Evolutionary conservation across 805 yeast genomes (phyloP).

Genomic region (Zygosaccharomyces siamensis): DNA sequence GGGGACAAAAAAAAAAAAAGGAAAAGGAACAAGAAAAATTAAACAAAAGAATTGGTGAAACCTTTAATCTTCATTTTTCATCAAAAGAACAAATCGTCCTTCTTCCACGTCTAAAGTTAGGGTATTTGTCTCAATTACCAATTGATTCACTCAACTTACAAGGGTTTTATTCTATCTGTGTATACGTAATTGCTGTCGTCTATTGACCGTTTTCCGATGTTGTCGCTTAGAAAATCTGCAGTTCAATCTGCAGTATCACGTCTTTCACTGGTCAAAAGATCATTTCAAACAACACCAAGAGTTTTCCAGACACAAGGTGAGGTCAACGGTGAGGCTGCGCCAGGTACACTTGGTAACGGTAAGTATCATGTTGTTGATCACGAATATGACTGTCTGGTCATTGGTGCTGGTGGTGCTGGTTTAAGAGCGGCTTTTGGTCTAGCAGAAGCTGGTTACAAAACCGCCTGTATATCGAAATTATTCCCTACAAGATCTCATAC

Average conservation of each 20-base stretch:
- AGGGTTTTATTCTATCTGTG: background rate
- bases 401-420: slow-evolving; percentile 99
- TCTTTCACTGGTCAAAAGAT: slow-evolving; percentile 7
- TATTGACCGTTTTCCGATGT: slow-evolving; percentile 1
- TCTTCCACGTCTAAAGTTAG: background rate
- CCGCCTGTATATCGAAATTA: slow-evolving; percentile 94
- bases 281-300: slow-evolving; percentile 7
- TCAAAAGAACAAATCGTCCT: background rate
- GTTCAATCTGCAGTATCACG: slow-evolving; percentile 7
- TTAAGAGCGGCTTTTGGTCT: slow-evolving; percentile 97
- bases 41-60: background rate
- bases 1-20: background rate
- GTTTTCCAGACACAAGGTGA: slow-evolving; percentile 34
- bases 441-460: slow-evolving; percentile 94
- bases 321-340: slow-evolving; percentile 47
- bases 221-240: slow-evolving; percentile 10
- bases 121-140: background rate
- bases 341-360: slow-evolving; percentile 29
- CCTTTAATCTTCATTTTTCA: background rate
- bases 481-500: slow-evolving; percentile 99
- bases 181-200: background rate
- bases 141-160: background rate
- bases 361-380: slow-evolving; percentile 93
- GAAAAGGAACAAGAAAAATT: background rate
- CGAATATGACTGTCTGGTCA: slow-evolving; percentile 95